phyloP scores from a whole-genome alignment of 1,284 basidiomycete species.

The Malassezia furfur region DNA sequence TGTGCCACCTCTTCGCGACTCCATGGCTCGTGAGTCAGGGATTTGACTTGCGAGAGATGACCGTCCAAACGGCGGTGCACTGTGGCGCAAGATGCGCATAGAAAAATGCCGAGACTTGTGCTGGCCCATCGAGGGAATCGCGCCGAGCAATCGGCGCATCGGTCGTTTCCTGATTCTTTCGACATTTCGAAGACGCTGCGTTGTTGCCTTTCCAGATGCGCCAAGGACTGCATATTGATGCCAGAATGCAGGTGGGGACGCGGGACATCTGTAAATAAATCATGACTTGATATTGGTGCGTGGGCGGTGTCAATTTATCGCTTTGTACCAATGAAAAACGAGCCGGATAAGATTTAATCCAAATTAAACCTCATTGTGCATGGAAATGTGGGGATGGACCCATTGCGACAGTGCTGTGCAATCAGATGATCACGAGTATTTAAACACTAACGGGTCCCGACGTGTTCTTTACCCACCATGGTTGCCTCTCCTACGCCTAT shows the following conservation, averaged over 20 bases:
- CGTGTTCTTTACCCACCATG: not conserved
- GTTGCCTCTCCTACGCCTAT: slow-evolving; percentile 3
- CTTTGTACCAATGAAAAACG: not conserved
- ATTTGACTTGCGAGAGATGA: slow-evolving; percentile 57
- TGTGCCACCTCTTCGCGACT: slow-evolving; percentile 67
- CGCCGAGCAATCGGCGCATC: slow-evolving; percentile 73
- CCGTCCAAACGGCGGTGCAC: slow-evolving; percentile 80
- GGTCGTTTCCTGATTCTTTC: slow-evolving; percentile 65
- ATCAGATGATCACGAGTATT: slow-evolving; percentile 4
- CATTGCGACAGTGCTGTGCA: not conserved
- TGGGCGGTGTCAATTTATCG: not conserved
- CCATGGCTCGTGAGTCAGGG: slow-evolving; percentile 71
- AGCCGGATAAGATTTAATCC: not conserved
- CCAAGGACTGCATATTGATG: slow-evolving; percentile 31
- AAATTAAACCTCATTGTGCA: not conserved
- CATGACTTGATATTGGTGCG: no score
- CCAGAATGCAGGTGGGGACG: not conserved
- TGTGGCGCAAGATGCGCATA: slow-evolving; percentile 65
- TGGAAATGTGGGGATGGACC: not conserved
- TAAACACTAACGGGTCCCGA: not conserved
- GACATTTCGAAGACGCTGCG: slow-evolving; percentile 60
- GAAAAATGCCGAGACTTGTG: slow-evolving; percentile 56
- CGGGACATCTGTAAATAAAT: not conserved
- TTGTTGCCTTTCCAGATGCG: slow-evolving; percentile 57
- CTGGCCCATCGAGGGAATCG: slow-evolving; percentile 70